Evolutionary conservation across 1,284 basidiomycete genomes (phyloP).

Genomic region (Somion occarium): DNA sequence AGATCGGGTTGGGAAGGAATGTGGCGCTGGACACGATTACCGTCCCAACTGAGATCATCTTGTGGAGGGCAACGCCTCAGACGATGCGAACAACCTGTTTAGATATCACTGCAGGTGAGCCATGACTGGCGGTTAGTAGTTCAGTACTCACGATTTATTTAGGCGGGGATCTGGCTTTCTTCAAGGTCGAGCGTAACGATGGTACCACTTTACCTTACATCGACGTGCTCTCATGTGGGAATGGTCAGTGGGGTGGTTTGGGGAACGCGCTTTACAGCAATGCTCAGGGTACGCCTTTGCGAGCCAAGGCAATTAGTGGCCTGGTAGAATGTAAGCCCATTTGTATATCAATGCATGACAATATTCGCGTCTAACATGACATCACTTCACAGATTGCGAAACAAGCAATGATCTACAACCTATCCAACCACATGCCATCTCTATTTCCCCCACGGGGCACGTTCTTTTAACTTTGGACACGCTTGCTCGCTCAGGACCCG

Average conservation of each 20-base stretch:
- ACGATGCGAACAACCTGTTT: conserved; percentile 59
- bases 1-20: conserved; percentile 76
- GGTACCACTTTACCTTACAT: conserved; percentile 38
- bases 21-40: conserved; percentile 71
- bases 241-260: conserved; percentile 81
- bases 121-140: not conserved
- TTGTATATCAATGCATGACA: not conserved
- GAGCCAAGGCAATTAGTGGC: conserved; percentile 81
- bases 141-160: not conserved
- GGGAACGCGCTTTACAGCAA: conserved; percentile 81
- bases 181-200: conserved; percentile 64
- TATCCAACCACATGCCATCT: conserved; percentile 66
- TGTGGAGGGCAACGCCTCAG: conserved; percentile 55
- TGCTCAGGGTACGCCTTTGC: conserved; percentile 66
- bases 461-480: conserved; percentile 76
- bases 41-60: conserved; percentile 82
- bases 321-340: conserved; percentile 71
- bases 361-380: not conserved
- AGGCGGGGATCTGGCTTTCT: conserved; percentile 79
- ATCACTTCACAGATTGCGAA: conserved; percentile 57
- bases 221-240: conserved; percentile 82
- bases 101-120: conserved; percentile 59
- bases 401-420: conserved; percentile 54
- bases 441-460: conserved; percentile 76
- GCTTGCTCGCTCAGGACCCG: conserved; percentile 39